Evolutionary conservation across 2,329 filamentous ascomycete genomes (phyloP).

Genomic region (Blastomyces parvus): DNA sequence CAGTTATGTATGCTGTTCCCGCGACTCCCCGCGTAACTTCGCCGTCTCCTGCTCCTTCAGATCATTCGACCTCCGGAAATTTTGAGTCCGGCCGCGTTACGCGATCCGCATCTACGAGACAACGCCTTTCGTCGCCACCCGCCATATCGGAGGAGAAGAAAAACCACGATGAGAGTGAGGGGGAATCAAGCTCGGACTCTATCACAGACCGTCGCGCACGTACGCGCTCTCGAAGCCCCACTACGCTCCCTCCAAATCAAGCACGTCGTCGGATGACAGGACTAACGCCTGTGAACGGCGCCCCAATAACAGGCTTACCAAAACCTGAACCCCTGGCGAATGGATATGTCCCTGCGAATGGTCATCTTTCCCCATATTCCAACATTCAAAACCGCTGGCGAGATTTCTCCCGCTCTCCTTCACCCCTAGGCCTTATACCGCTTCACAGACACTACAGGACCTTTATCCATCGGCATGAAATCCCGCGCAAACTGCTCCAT

Average conservation of each 20-base stretch:
- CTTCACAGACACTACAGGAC: constrained; percentile 86
- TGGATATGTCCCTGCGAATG: constrained; percentile 44
- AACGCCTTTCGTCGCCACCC: constrained; percentile 47
- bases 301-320: constrained; percentile 32
- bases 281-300: constrained; percentile 44
- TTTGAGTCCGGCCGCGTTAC: constrained; percentile 66
- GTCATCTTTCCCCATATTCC: constrained; percentile 56
- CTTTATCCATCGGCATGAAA: constrained; percentile 93
- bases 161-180: constrained; percentile 43
- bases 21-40: constrained; percentile 80
- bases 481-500: constrained; percentile 85
- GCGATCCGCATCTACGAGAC: constrained; percentile 54
- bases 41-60: constrained; percentile 64
- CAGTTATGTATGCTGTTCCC: constrained; percentile 52
- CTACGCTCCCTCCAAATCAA: constrained; percentile 30
- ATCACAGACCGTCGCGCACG: constrained; percentile 51
- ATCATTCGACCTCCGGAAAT: constrained; percentile 41
- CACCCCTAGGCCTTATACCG: constrained; percentile 85
- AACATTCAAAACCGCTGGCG: constrained; percentile 63
- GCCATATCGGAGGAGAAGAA: constrained; percentile 52
- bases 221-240: constrained; percentile 62
- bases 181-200: constrained; percentile 44
- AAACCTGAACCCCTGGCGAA: constrained; percentile 33
- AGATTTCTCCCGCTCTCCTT: constrained; percentile 82
- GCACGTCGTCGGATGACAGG: constrained; percentile 43